phyloP scores from a whole-genome alignment of 2,329 filamentous ascomycete species.

The Aspergillus caelatus region DNA sequence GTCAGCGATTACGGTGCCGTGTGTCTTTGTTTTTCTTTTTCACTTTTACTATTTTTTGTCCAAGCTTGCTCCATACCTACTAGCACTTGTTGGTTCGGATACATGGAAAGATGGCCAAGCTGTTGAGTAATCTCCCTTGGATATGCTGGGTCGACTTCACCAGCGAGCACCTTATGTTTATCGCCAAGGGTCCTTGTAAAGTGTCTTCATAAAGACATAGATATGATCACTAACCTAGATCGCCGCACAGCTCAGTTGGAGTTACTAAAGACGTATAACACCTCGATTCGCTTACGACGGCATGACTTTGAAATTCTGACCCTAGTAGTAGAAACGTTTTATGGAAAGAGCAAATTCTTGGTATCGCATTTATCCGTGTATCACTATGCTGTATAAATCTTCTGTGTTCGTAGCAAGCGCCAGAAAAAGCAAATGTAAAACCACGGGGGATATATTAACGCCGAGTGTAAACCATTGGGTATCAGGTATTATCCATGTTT shows the following conservation, averaged over 20 bases:
- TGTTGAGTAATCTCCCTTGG: too few relatives aligned
- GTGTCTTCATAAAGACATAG: too few relatives aligned
- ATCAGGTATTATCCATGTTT: background rate
- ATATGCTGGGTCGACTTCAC: too few relatives aligned
- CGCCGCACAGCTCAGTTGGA: background rate
- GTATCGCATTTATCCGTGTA: slow-evolving; percentile 1
- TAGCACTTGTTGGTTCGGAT: too few relatives aligned
- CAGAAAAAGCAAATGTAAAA: slow-evolving; percentile 9
- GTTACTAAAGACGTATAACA: background rate
- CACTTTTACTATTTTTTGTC: too few relatives aligned
- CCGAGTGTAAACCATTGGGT: background rate
- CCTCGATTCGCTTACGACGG: background rate
- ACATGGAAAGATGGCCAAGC: too few relatives aligned
- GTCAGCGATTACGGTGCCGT: too few relatives aligned
- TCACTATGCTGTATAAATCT: slow-evolving; percentile 8
- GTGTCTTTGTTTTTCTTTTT: too few relatives aligned
- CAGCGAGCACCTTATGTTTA: too few relatives aligned
- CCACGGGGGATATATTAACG: slow-evolving; percentile 4
- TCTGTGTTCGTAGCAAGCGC: background rate
- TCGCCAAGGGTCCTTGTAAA: too few relatives aligned
- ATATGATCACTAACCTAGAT: too few relatives aligned
- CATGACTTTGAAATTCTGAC: background rate
- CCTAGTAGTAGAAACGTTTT: background rate
- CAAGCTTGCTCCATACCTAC: too few relatives aligned
- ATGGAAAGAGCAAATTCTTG: background rate